phyloP scores from a whole-genome alignment of 805 yeast species.

The Nakazawaea sp. region DNA sequence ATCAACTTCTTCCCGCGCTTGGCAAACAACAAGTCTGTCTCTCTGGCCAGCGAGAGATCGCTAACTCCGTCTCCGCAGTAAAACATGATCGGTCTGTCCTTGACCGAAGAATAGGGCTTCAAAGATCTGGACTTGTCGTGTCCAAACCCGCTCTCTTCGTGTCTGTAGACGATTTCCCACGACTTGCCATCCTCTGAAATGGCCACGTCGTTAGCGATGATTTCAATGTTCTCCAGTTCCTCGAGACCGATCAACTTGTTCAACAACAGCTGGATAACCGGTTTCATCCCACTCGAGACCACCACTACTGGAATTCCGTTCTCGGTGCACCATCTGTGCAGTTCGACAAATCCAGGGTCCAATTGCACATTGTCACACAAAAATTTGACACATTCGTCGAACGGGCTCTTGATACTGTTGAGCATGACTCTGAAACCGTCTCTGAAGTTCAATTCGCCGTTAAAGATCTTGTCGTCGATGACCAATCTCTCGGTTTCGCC shows the following conservation, averaged over 20 bases:
- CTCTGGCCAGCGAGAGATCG: constrained; percentile 91
- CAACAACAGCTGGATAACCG: constrained; percentile 77
- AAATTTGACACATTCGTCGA: constrained; percentile 72
- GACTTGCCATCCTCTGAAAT: constrained; percentile 41
- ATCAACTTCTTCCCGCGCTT: constrained; percentile 88
- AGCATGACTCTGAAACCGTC: constrained; percentile 85
- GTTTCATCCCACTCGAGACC: constrained; percentile 91
- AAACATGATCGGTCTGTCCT: constrained; percentile 58
- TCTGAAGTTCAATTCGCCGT: constrained; percentile 62
- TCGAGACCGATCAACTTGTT: constrained; percentile 70
- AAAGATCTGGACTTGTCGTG: constrained; percentile 91
- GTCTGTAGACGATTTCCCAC: constrained; percentile 80
- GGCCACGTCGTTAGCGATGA: constrained; percentile 73
- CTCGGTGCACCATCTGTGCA: constrained; percentile 71
- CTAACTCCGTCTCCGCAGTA: constrained; percentile 98
- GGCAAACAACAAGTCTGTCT: constrained; percentile 90
- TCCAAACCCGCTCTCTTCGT: constrained; percentile 81
- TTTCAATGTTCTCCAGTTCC: constrained; percentile 64
- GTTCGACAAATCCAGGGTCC: constrained; percentile 85
- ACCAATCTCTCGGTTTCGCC: constrained; percentile 62
- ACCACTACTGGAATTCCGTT: constrained; percentile 78
- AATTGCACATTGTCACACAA: constrained; percentile 61
- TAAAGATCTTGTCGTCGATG: constrained; percentile 66
- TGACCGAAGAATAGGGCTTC: constrained; percentile 32
- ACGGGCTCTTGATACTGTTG: constrained; percentile 67